phyloP scores from a whole-genome alignment of 208 protist species.

The Trypanosoma theileri region DNA sequence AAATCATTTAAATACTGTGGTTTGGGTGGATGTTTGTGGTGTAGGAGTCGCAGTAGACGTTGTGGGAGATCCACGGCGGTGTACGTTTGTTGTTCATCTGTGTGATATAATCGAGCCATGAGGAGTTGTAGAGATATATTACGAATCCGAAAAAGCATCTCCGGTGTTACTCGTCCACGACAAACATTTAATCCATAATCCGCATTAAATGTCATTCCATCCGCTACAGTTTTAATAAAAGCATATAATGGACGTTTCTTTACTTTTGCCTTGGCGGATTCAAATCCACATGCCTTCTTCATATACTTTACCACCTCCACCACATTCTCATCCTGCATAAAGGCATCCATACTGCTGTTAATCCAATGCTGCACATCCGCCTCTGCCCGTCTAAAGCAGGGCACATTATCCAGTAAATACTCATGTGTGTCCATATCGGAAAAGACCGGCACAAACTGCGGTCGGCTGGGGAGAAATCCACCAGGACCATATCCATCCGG shows the following conservation, averaged over 20 bases:
- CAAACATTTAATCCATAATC: conserved; percentile 62
- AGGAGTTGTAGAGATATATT: conserved; percentile 75
- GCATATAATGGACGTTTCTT: too few species aligned
- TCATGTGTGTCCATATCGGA: conserved; percentile 88
- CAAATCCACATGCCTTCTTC: conserved; percentile 50
- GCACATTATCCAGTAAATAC: conserved; percentile 84
- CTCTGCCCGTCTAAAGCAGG: conserved; percentile 80
- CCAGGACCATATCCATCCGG: conserved; percentile 76
- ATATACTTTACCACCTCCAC: conserved; percentile 41
- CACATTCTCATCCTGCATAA: conserved; percentile 50
- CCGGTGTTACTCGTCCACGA: conserved; percentile 40
- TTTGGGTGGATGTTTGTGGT: conserved; percentile 41
- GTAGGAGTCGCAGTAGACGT: conserved; percentile 52
- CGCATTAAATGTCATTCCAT: conserved; percentile 80
- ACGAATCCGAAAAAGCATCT: conserved; percentile 63
- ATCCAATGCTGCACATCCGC: conserved; percentile 71
- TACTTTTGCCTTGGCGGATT: too few species aligned
- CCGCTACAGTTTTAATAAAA: conserved; percentile 1
- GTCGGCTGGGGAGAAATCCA: conserved; percentile 63
- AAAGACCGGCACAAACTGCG: conserved; percentile 84
- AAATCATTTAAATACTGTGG: conserved; percentile 62
- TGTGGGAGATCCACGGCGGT: conserved; percentile 72
- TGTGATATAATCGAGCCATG: conserved; percentile 74
- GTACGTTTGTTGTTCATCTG: conserved; percentile 86
- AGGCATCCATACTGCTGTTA: conserved; percentile 35